Base-by-base conservation (phyloP, 2,329 filamentous ascomycete genomes). In the Nannizziopsis arthrosporioides region DNA sequence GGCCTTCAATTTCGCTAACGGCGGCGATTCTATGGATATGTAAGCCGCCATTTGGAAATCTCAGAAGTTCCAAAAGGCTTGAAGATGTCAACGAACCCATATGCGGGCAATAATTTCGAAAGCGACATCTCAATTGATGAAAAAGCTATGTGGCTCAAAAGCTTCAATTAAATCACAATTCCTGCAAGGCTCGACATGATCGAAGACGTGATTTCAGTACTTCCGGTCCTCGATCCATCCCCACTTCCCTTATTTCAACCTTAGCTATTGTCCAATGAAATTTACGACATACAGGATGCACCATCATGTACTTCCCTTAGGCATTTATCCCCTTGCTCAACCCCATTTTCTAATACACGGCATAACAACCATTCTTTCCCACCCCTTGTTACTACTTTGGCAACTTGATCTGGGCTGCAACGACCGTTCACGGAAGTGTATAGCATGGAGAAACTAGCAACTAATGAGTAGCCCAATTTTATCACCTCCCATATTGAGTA, bases 1-100 rank as follows among this genome's bases (percentile, higher is more conserved):
- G 57, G 84, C 85, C 63, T 98, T 96, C 80, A 94, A 86, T 79
- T 98, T 98, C 66, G 85, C 85, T 66, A 74, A 81, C 61, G 79
- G 78, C 53, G 77, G 74, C 56, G 82, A 84, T 61, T 79, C 78
- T 36, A 85, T 85, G 81, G 82, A 85, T 62, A 85, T 82, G 79
- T 82, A 76, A 77, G 68, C 31, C 12, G 11, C 10, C 3, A 42
- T 44, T 14, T 31, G 22, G 22, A 27, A 27, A 27, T 27, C 22
- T 27, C 22, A 27, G 7, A n/a, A 3, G 7, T 27, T 27, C 22
- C 22, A 27, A 27, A n/a, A 27, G 22, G 22, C 22, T 27, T 27
- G 22, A 7, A 27, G 4, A 27, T 27, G 22, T 27, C 22, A 27
- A 4, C 3, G 7, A 27, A 3, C 22, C 22, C 7, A 27, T 27